These are phyloP conservation scores for Pyropia yezoensis DNA, from an alignment of 23 red algal genomes.

Conservation along the genomic window DNA sequence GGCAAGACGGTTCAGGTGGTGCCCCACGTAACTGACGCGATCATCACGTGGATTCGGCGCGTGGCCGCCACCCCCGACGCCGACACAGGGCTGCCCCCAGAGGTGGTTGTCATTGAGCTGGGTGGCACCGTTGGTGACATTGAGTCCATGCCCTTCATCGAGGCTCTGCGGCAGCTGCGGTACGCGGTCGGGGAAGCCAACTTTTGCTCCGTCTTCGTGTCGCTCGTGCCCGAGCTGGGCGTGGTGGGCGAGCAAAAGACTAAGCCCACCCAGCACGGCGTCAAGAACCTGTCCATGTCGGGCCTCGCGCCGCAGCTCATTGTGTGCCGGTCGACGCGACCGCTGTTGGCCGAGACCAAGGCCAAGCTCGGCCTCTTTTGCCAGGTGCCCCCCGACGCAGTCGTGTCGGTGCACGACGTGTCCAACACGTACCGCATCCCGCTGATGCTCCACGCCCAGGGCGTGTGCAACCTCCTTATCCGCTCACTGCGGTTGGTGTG, in stretches of 20 bases:
- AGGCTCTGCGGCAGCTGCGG: conserved; percentile 87
- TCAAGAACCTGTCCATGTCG: conserved; percentile 80
- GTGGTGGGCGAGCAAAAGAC: conserved; percentile 99
- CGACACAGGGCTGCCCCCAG: conserved; percentile 62
- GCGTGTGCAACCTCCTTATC: conserved; percentile 91
- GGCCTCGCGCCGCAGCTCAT: conserved; percentile 92
- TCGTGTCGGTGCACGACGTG: conserved; percentile 96
- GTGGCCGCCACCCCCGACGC: conserved; percentile 53
- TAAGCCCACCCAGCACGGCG: conserved; percentile 95
- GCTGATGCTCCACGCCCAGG: conserved; percentile 94
- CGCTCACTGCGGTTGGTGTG: conserved; percentile 76
- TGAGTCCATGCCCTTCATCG: conserved; percentile 90
- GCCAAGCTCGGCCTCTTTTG: conserved; percentile 89
- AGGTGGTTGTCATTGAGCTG: conserved; percentile 90
- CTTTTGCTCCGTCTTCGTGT: conserved; percentile 91
- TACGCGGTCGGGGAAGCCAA: conserved; percentile 85
- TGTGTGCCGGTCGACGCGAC: conserved; percentile 82
- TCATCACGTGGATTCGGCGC: conserved; percentile 77
- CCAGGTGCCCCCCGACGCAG: conserved; percentile 91
- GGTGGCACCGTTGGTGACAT: conserved; percentile 98
- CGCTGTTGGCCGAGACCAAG: conserved; percentile 81
- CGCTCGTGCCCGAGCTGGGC: conserved; percentile 85
- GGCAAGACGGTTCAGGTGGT: conserved; percentile 98
- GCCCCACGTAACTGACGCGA: conserved; percentile 91
- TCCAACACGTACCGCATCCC: conserved; percentile 97